Evolutionary conservation across 306 rosid genomes (phyloP), one percentile per base, ranked within the genome.

Genomic region (Prunus kanzakura): DNA sequence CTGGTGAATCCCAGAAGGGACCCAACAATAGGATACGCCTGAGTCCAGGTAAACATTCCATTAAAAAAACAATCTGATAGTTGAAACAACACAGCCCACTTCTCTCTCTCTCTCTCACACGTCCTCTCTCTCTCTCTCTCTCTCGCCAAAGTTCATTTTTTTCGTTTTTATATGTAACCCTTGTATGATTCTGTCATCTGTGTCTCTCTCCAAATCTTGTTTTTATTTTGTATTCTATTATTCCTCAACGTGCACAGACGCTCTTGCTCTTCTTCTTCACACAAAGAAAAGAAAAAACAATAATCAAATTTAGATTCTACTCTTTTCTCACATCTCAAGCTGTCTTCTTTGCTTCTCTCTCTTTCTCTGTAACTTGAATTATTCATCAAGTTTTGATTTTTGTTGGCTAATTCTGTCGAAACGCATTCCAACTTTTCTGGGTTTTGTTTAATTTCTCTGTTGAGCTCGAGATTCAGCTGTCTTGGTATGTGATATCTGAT

Each of bases 391-490:
- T 47, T 61, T 20, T 38, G 22, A 19, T 66, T 6, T 45, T 51
- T 73, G 66, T 58, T 7, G 15, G 25, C 22, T 66, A 2, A 22
- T 69, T 71, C n/a, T 22, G 19, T 49, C 13, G 18, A 43, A 55
- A 23, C 25, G 75, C 23, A 3, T 68, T 58, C 78, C 54, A 68
- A 55, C 63, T 50, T 27, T 71, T 3, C 74, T 71, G 51, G 64
- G 81, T 74, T 2, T 79, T 13, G 38, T 49, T 38, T 18, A 73
- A 23, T 73, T 64, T 60, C 2, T 52, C 20, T 77, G 16, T 74
- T 51, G 56, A 74, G 81, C 88, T 78, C 41, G 14, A 30, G 54
- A 38, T 64, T 82, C 78, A 73, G 87, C 79, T 79, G 43, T 46
- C 38, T 3, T 38, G 55, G 69, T 49, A 50, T 61, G 45, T 32